Evolutionary conservation across 2,329 filamentous ascomycete genomes (phyloP).

Genomic region (Cladophialophora chaetospira): DNA sequence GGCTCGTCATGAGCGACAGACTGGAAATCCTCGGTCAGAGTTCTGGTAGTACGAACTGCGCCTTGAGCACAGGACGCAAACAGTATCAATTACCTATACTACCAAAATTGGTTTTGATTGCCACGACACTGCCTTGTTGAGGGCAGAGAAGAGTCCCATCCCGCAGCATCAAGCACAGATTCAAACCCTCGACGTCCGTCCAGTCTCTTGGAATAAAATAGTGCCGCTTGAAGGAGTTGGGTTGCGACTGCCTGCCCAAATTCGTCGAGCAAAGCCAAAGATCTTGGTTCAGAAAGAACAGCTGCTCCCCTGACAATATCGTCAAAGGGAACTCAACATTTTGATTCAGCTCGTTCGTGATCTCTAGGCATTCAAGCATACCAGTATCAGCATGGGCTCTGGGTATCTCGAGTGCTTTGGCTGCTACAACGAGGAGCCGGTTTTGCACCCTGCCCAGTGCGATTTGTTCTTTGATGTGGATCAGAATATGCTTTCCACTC

Average conservation of each 20-base stretch:
- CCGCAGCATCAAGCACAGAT: not conserved
- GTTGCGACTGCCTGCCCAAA: not conserved
- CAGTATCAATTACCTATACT: not conserved
- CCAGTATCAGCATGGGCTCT: not conserved
- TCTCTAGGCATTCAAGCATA: not conserved
- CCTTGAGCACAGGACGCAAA: not conserved
- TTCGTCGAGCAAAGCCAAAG: slow-evolving; percentile 13
- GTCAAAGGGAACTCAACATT: slow-evolving; percentile 7
- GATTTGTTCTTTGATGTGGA: not conserved
- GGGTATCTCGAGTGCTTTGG: not conserved
- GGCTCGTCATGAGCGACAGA: too few relatives aligned
- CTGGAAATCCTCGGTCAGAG: not conserved
- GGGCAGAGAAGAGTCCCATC: slow-evolving; percentile 14
- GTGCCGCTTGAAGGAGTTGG: slow-evolving; percentile 2
- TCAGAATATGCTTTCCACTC: slow-evolving; percentile 6
- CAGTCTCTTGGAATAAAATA: slow-evolving; percentile 23
- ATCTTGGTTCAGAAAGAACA: slow-evolving; percentile 12
- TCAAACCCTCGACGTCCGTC: slow-evolving; percentile 7
- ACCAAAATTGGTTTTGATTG: slow-evolving; percentile 7
- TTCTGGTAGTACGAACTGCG: not conserved
- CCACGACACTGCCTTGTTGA: slow-evolving; percentile 10
- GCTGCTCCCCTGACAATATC: slow-evolving; percentile 7
- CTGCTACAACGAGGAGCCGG: slow-evolving; percentile 3
- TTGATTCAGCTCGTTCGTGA: not conserved
- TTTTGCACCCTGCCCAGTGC: not conserved